Conservation (phyloP, 345 rosid genomes). For the Anastatica hierochuntica region DNA sequence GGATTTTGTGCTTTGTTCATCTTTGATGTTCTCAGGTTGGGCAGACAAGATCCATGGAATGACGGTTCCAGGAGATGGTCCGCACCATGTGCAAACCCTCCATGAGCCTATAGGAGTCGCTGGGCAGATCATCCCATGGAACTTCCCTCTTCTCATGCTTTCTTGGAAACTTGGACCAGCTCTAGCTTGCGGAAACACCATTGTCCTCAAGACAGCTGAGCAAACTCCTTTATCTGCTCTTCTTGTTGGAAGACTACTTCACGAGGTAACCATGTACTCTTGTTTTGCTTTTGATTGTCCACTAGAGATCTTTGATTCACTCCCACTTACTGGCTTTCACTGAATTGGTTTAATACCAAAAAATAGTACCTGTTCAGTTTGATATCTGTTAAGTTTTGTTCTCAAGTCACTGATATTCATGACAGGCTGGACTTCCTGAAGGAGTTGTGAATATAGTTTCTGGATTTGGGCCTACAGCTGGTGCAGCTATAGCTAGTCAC, state of each 20-base stretch:
- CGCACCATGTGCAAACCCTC: conserved; percentile 62
- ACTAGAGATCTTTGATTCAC: neutral
- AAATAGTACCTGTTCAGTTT: neutral
- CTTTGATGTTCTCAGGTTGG: conserved; percentile 51
- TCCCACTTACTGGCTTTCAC: neutral
- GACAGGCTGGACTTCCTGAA: conserved; percentile 87
- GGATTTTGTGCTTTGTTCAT: neutral
- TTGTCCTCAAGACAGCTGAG: conserved; percentile 85
- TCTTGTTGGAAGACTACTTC: conserved; percentile 46
- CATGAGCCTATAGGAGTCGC: conserved; percentile 95
- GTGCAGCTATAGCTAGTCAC: conserved; percentile 84
- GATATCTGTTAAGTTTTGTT: neutral
- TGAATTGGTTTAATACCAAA: neutral
- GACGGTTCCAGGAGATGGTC: conserved; percentile 69
- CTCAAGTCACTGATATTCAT: conserved; percentile 1
- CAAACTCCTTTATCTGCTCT: conserved; percentile 87
- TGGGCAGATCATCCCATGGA: conserved; percentile 97
- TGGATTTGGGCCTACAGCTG: conserved; percentile 82
- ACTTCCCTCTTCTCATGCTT: conserved; percentile 85
- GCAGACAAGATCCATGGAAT: conserved; percentile 95
- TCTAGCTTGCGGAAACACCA: conserved; percentile 80
- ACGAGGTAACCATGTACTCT: conserved; percentile 44
- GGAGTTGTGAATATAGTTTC: conserved; percentile 85
- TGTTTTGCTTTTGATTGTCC: neutral
- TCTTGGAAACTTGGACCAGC: conserved; percentile 95